These are phyloP conservation scores for Apiotrichum brassicae DNA, from an alignment of 1,284 basidiomycete species.

Conservation along the genomic window DNA sequence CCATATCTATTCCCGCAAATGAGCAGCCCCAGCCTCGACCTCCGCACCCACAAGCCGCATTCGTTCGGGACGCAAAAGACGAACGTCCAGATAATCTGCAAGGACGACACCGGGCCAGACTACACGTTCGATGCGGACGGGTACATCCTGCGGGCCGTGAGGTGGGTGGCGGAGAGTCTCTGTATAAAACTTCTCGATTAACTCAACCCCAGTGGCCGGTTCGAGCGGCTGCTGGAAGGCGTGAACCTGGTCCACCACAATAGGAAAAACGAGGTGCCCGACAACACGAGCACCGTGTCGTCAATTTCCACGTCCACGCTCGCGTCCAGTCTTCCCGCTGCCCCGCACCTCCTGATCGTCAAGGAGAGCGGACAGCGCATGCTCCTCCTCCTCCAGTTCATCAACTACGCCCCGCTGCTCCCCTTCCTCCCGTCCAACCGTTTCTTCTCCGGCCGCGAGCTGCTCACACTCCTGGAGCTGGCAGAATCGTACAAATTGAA, in stretches of 20 bases:
- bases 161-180: neutral
- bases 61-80: neutral
- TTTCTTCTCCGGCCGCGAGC: neutral
- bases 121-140: conserved; percentile 2
- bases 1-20: neutral
- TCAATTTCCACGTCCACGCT: too few species aligned
- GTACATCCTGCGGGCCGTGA: neutral
- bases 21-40: neutral
- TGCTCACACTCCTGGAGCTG: neutral
- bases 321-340: too few species aligned
- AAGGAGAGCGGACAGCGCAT: neutral
- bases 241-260: neutral
- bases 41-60: neutral
- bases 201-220: neutral
- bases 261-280: neutral
- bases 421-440: neutral
- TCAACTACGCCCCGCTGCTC: neutral
- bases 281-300: neutral
- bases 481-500: conserved; percentile 1
- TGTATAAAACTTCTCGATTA: too few species aligned
- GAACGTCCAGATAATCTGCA: neutral
- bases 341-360: neutral
- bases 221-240: neutral
- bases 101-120: neutral
- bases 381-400: neutral